Evolutionary conservation across 441 rosid species (phyloP).

Genomic region (Corymbia calophylla): DNA sequence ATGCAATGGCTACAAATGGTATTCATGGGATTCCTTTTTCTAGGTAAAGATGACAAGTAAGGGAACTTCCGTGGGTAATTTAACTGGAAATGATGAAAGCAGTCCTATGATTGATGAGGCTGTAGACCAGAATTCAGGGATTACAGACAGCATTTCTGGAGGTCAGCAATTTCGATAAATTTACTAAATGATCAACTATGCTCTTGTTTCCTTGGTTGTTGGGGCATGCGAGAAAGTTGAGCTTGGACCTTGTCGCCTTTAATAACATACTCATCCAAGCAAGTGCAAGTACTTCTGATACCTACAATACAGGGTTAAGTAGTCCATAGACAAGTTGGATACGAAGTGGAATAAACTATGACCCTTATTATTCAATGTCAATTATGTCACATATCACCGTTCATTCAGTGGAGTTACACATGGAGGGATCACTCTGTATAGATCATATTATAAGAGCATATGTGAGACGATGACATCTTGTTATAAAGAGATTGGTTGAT

Average conservation of each 20-base stretch:
- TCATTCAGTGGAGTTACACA: background rate
- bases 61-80: background rate
- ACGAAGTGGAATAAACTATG: background rate
- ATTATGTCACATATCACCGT: background rate
- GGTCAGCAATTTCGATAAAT: background rate
- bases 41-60: background rate
- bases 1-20: background rate
- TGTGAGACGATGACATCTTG: background rate
- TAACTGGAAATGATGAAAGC: background rate
- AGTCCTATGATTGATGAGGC: constrained; percentile 1
- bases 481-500: background rate
- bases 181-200: background rate
- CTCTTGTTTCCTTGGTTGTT: background rate
- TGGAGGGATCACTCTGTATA: background rate
- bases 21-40: background rate
- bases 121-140: background rate
- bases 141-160: background rate
- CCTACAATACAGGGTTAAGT: background rate
- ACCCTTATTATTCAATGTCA: background rate
- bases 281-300: background rate
- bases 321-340: background rate
- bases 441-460: background rate
- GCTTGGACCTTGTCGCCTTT: background rate
- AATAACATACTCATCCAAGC: background rate
- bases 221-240: background rate